These are phyloP conservation scores for Cercospora canescens DNA, from an alignment of 2,329 filamentous ascomycete species.

Conservation along the genomic window DNA sequence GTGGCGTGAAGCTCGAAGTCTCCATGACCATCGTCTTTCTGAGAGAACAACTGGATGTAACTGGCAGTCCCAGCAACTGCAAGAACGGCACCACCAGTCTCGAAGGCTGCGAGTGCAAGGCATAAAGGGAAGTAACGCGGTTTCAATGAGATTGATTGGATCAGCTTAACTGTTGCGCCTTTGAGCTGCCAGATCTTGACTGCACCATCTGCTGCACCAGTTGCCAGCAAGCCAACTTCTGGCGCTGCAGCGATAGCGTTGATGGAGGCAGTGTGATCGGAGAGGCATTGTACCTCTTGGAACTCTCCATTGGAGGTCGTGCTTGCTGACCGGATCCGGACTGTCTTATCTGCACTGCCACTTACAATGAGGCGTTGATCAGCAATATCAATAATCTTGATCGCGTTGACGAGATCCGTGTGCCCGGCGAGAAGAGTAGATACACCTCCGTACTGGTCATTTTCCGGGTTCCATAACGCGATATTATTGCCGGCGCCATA, in stretches of 20 bases:
- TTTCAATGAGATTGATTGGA: constrained; percentile 70
- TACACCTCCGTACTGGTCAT: constrained; percentile 58
- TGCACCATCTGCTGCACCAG: constrained; percentile 63
- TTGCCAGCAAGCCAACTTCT: constrained; percentile 53
- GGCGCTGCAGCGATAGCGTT: constrained; percentile 60
- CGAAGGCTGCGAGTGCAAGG: constrained; percentile 65
- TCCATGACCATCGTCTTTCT: constrained; percentile 45
- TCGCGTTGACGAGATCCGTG: constrained; percentile 74
- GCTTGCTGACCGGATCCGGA: constrained; percentile 62
- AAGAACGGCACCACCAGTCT: constrained; percentile 54
- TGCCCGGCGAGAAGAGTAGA: constrained; percentile 72
- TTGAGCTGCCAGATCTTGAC: constrained; percentile 68
- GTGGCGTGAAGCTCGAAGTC: constrained; percentile 73
- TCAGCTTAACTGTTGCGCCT: constrained; percentile 45
- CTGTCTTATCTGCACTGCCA: constrained; percentile 76
- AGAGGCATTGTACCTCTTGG: constrained; percentile 50
- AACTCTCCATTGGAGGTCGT: constrained; percentile 36
- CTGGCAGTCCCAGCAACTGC: constrained; percentile 85
- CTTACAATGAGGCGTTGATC: constrained; percentile 65
- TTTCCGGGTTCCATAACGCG: constrained; percentile 78
- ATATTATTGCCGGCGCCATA: constrained; percentile 89
- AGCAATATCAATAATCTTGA: constrained; percentile 69
- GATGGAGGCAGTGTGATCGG: constrained; percentile 71
- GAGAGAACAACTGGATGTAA: constrained; percentile 76
- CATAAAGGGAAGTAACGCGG: constrained; percentile 83